Percentiles rank a stretch among this genome's conserved stretches.
phyloP scores from a whole-genome alignment of 495 filamentous ascomycete genomes.

The Penicillium argentinense region DNA sequence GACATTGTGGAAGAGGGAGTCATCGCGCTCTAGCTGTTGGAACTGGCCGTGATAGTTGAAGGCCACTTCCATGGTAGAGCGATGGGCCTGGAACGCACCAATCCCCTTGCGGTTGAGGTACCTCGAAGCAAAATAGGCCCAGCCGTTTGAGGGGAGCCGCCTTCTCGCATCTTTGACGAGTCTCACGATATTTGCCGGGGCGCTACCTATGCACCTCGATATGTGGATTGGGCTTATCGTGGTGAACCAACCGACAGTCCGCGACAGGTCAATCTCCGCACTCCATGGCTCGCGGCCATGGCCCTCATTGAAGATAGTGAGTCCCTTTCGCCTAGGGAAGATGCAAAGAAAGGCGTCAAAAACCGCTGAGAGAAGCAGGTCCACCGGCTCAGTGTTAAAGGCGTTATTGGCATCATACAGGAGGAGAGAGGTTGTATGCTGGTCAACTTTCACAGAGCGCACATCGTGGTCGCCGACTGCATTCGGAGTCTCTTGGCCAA shows the following conservation, averaged over 20 bases:
- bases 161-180: no score
- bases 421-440: not conserved
- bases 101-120: no score
- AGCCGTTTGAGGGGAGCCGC: no score
- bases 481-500: no score
- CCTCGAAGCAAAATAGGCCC: no score
- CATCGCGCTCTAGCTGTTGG: no score
- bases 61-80: no score
- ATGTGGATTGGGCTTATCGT: not conserved
- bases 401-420: not conserved
- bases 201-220: not conserved
- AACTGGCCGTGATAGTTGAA: no score
- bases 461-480: no score
- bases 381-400: not conserved
- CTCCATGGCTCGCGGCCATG: not conserved
- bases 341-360: not conserved
- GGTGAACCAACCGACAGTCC: not conserved
- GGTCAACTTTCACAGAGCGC: not conserved
- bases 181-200: not conserved
- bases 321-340: slow-evolving; percentile 35
- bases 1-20: no score
- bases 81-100: no score
- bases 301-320: not conserved
- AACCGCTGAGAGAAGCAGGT: not conserved
- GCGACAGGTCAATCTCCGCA: not conserved